phyloP scores from a whole-genome alignment of 768 basidiomycete species.

The Kwoniella sp. region DNA sequence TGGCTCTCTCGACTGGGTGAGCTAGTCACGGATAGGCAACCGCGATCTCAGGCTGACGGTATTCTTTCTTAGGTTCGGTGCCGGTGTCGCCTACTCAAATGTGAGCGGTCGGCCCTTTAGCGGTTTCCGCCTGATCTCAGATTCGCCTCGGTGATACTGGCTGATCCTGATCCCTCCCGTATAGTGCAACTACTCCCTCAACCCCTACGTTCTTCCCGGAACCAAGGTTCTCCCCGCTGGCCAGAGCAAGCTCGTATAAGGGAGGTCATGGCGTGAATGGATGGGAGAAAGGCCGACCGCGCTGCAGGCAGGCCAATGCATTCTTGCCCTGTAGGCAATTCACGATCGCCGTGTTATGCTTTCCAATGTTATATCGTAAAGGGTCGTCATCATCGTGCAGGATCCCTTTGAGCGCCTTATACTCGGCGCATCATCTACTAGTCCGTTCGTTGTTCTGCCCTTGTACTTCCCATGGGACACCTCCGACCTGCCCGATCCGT shows the following conservation, averaged over 20 bases:
- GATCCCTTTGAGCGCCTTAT: no score
- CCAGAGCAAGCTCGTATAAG: no score
- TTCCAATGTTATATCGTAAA: no score
- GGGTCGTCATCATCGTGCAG: no score
- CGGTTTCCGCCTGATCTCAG: neutral
- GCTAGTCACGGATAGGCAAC: slow-evolving; percentile 4
- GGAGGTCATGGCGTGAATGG: no score
- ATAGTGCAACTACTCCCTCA: slow-evolving; percentile 51
- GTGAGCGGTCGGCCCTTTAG: slow-evolving; percentile 24
- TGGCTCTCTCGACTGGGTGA: slow-evolving; percentile 50
- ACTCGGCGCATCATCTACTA: no score
- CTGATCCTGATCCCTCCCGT: no score
- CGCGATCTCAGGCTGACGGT: neutral
- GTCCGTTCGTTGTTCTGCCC: no score
- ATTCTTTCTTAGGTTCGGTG: slow-evolving; percentile 39
- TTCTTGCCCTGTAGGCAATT: no score
- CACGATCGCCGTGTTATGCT: no score
- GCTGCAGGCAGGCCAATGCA: no score
- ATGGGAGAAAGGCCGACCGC: no score
- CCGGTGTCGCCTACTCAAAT: slow-evolving; percentile 50
- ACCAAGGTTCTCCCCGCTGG: slow-evolving; percentile 44
- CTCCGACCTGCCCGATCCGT: slow-evolving; percentile 31
- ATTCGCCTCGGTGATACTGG: neutral
- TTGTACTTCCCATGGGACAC: slow-evolving; percentile 30
- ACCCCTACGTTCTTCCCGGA: slow-evolving; percentile 51